phyloP scores from a whole-genome alignment of 2,329 filamentous ascomycete species.

The Aspergillus glaucus region DNA sequence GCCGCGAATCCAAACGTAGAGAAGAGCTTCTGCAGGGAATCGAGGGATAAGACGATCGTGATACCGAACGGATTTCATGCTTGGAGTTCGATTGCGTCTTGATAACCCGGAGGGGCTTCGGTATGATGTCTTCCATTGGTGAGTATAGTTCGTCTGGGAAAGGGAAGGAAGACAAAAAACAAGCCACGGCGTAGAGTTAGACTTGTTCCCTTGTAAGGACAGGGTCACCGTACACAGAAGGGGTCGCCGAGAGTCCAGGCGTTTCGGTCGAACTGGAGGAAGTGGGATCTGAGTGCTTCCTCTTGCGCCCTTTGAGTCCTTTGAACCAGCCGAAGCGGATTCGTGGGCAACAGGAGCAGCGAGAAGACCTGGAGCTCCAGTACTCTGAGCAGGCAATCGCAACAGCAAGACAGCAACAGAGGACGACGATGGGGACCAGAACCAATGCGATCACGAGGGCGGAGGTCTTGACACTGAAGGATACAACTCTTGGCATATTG shows the following conservation, averaged over 20 bases:
- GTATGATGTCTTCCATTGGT: slow-evolving; percentile 23
- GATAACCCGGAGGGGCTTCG: slow-evolving; percentile 47
- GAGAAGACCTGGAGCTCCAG: slow-evolving; percentile 20
- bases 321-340: slow-evolving; percentile 14
- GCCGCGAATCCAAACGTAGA: slow-evolving; percentile 7
- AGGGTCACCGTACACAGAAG: slow-evolving; percentile 20
- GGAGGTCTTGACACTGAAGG: slow-evolving; percentile 27
- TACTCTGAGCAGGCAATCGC: slow-evolving; percentile 34
- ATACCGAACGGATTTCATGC: slow-evolving; percentile 10
- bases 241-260: slow-evolving; percentile 21
- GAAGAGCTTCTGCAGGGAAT: slow-evolving; percentile 26
- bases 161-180: background rate
- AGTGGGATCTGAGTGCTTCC: slow-evolving; percentile 26
- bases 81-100: slow-evolving; percentile 27
- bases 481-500: slow-evolving; percentile 25
- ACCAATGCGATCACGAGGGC: slow-evolving; percentile 41
- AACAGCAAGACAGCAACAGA: slow-evolving; percentile 34
- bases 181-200: slow-evolving; percentile 7
- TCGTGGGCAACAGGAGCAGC: slow-evolving; percentile 17
- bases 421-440: slow-evolving; percentile 42
- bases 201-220: slow-evolving; percentile 17
- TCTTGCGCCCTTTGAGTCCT: slow-evolving; percentile 17
- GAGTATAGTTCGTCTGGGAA: background rate
- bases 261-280: slow-evolving; percentile 27
- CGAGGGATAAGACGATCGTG: slow-evolving; percentile 10